A percentile compares a stretch with the other conserved stretches of the same genome.
Evolutionary conservation across 2,329 filamentous ascomycete genomes (phyloP).

Genomic region (Fusarium nematophilum): DNA sequence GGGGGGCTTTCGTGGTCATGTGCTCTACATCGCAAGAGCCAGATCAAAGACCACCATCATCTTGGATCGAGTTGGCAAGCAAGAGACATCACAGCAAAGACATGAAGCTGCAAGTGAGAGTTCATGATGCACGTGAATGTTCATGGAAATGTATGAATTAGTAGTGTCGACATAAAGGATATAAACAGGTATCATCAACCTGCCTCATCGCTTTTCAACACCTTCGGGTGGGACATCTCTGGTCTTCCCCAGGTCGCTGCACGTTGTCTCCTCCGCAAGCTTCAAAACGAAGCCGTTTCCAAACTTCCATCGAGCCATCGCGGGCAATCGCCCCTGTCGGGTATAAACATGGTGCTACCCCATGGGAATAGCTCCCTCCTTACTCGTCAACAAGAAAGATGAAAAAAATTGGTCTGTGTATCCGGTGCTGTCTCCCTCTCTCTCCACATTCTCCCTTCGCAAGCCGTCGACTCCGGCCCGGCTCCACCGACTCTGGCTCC

Average conservation of each 20-base stretch:
- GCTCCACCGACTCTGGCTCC: constrained; percentile 3
- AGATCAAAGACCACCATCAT: too few species aligned
- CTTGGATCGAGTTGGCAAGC: constrained; percentile 16
- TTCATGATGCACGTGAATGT: too few species aligned
- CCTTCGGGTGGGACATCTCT: constrained; percentile 7
- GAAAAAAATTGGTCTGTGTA: constrained; percentile 6
- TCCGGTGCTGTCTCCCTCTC: neutral
- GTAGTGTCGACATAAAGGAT: constrained; percentile 1
- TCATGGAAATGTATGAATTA: constrained; percentile 8
- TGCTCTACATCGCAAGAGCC: constrained; percentile 24
- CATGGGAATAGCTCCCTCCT: constrained; percentile 18
- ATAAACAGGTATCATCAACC: neutral
- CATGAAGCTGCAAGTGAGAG: too few species aligned
- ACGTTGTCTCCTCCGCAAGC: neutral
- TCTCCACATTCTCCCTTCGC: constrained; percentile 16
- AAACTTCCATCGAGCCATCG: constrained; percentile 1
- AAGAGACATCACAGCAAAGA: constrained; percentile 7
- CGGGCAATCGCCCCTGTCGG: constrained; percentile 18
- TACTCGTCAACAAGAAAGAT: constrained; percentile 1
- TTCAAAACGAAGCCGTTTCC: constrained; percentile 5
- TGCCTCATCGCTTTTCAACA: neutral
- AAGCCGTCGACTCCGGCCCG: constrained; percentile 16
- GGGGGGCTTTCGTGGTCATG: constrained; percentile 37
- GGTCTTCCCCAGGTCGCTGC: neutral
- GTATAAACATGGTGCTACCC: constrained; percentile 31